Percentiles rank a stretch among this genome's conserved stretches.
phyloP scores from a whole-genome alignment of 495 filamentous ascomycete species.

The Endocarpon pusillum region DNA sequence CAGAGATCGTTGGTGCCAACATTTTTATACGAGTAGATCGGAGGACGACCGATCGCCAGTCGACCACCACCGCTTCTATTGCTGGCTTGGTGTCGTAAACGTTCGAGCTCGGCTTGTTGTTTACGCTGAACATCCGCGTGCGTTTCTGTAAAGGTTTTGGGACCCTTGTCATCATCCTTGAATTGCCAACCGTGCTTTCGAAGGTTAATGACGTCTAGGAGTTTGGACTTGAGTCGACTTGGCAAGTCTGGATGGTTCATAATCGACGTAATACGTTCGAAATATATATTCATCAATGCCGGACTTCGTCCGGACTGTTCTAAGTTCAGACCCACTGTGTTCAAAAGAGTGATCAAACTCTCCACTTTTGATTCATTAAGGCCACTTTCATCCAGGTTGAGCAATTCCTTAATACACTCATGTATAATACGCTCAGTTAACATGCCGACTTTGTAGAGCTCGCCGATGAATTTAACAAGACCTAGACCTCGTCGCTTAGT shows the following conservation, averaged over 20 bases:
- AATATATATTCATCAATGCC: conserved; percentile 81
- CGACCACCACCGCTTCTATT: conserved; percentile 43
- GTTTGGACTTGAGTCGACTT: conserved; percentile 84
- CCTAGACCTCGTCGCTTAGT: conserved; percentile 94
- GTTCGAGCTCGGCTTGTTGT: conserved; percentile 40
- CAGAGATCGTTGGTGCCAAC: conserved; percentile 81
- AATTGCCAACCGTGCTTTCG: conserved; percentile 56
- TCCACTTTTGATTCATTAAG: conserved; percentile 95
- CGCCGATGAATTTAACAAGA: conserved; percentile 97
- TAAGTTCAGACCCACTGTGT: conserved; percentile 76
- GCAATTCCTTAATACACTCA: conserved; percentile 90
- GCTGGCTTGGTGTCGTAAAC: conserved; percentile 26
- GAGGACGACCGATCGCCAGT: conserved; percentile 49
- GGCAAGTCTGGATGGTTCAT: conserved; percentile 59
- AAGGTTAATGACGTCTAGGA: conserved; percentile 85
- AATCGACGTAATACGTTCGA: conserved; percentile 66
- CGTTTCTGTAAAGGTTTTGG: conserved; percentile 88
- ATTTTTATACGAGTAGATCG: conserved; percentile 56
- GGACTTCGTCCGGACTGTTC: conserved; percentile 58
- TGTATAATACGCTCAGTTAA: conserved; percentile 99
- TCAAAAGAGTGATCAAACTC: conserved; percentile 78
- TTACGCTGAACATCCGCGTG: conserved; percentile 65
- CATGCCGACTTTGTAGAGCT: conserved; percentile 97
- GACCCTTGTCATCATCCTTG: conserved; percentile 78
- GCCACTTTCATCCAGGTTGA: conserved; percentile 83